These are phyloP conservation scores for Chlamydomonas applanata DNA, from an alignment of 139 green algal species.

Conservation along the genomic window DNA sequence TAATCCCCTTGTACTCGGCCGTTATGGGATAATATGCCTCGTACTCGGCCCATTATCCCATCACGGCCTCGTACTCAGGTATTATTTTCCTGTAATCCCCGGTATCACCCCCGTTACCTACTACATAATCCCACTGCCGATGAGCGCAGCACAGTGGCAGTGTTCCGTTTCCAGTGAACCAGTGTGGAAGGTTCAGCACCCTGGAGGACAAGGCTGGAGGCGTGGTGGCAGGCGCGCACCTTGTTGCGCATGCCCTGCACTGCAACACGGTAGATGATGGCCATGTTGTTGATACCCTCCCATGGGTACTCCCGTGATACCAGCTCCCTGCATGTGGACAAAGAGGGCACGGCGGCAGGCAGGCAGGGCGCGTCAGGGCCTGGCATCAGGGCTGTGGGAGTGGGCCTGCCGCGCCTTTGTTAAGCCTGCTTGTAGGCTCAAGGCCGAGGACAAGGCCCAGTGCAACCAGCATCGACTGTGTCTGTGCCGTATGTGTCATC, in stretches of 20 bases:
- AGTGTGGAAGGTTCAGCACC: background rate
- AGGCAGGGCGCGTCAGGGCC: no score
- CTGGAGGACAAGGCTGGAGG: background rate
- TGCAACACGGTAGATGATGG: conserved; percentile 49
- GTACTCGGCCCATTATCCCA: no score
- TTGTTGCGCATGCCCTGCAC: conserved; percentile 26
- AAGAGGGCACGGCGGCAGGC: no score
- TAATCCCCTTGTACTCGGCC: no score
- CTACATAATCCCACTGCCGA: background rate
- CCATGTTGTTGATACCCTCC: conserved; percentile 31
- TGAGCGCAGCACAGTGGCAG: background rate
- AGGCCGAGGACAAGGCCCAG: no score
- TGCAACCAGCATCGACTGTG: no score
- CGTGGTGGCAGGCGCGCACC: conserved; percentile 8
- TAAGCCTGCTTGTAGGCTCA: no score
- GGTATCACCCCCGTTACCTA: background rate
- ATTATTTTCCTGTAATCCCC: background rate
- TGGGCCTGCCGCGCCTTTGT: no score
- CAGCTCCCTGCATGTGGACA: conserved; percentile 37
- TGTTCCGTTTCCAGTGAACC: background rate
- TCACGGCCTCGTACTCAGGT: no score
- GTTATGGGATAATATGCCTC: no score
- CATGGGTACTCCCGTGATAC: conserved; percentile 32
- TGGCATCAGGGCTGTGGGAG: no score
- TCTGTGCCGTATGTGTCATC: no score